Conservation (phyloP, 257 asterid genomes). For the Asclepias syriaca region DNA sequence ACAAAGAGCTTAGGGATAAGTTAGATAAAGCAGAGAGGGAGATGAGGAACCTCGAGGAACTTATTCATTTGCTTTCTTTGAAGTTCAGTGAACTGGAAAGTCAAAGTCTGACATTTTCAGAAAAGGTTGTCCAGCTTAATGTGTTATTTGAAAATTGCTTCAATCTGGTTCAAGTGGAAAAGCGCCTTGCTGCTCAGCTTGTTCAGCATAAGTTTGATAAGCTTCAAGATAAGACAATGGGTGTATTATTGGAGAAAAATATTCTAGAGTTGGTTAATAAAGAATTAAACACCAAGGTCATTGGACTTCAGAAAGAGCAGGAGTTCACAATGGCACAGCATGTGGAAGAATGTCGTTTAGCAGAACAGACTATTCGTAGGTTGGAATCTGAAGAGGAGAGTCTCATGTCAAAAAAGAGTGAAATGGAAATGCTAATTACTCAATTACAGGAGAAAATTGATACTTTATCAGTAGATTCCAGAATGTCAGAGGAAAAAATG, state of each 20-base stretch:
- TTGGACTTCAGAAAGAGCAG: constrained; percentile 82
- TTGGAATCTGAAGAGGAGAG: constrained; percentile 63
- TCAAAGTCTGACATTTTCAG: constrained; percentile 59
- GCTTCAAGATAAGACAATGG: constrained; percentile 40
- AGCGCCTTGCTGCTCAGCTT: constrained; percentile 49
- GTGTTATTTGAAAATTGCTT: constrained; percentile 57
- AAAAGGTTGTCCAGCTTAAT: constrained; percentile 59
- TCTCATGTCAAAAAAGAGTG: constrained; percentile 57
- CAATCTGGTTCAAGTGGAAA: constrained; percentile 64
- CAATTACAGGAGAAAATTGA: constrained; percentile 53
- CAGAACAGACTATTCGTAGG: constrained; percentile 65
- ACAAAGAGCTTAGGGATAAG: constrained; percentile 40
- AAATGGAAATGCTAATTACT: constrained; percentile 54
- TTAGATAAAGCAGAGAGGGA: constrained; percentile 56
- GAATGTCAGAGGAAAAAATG: constrained; percentile 60
- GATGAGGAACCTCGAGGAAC: constrained; percentile 58
- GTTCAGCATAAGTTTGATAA: constrained; percentile 62
- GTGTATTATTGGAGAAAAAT: constrained; percentile 58
- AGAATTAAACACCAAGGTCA: constrained; percentile 54
- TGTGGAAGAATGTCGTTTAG: constrained; percentile 81
- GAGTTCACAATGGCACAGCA: constrained; percentile 86
- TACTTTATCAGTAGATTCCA: constrained; percentile 52
- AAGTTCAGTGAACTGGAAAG: constrained; percentile 64
- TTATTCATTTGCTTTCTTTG: constrained; percentile 52
- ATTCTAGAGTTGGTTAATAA: constrained; percentile 49